A percentile compares a stretch with the other conserved stretches of the same genome.
These are phyloP conservation scores for Cryptococcus sp. DNA, from an alignment of 1,284 basidiomycete genomes.

Conservation along the genomic window DNA sequence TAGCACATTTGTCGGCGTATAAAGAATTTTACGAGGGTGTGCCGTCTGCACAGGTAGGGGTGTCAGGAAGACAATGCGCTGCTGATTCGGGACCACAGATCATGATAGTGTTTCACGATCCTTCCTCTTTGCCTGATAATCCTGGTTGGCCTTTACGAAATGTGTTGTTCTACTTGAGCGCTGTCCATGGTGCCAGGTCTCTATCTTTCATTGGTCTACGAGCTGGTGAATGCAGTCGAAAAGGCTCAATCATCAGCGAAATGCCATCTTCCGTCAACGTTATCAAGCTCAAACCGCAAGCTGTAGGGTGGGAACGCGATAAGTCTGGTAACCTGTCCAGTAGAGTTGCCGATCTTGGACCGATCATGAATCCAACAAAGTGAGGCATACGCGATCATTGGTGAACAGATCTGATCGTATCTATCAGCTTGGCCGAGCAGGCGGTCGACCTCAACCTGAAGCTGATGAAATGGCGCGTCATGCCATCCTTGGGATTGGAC, in stretches of 20 bases:
- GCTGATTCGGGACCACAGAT: conserved; percentile 53
- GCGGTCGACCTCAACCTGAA: conserved; percentile 97
- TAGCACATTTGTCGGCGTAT: conserved; percentile 63
- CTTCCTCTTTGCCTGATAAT: conserved; percentile 72
- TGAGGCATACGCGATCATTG: conserved; percentile 16
- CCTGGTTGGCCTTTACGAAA: conserved; percentile 97
- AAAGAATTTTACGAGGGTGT: conserved; percentile 59
- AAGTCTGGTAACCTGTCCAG: conserved; percentile 78
- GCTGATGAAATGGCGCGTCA: conserved; percentile 95
- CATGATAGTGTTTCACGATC: conserved; percentile 78
- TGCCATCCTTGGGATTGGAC: conserved; percentile 85
- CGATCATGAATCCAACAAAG: conserved; percentile 90
- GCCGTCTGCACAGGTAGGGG: conserved; percentile 4
- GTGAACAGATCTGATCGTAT: neutral
- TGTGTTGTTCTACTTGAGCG: conserved; percentile 75
- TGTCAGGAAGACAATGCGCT: neutral
- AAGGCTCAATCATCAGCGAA: conserved; percentile 14
- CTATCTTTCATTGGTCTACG: conserved; percentile 77
- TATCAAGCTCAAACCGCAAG: conserved; percentile 48
- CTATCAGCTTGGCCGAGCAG: conserved; percentile 78
- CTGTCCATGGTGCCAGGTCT: conserved; percentile 56
- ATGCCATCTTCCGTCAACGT: neutral
- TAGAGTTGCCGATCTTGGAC: conserved; percentile 84
- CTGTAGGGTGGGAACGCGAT: conserved; percentile 96
- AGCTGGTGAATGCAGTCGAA: conserved; percentile 42